Evolutionary conservation across 2,329 filamentous ascomycete genomes (phyloP), one percentile per base, ranked within the genome.

Genomic region (Aspergillus transmontanensis): DNA sequence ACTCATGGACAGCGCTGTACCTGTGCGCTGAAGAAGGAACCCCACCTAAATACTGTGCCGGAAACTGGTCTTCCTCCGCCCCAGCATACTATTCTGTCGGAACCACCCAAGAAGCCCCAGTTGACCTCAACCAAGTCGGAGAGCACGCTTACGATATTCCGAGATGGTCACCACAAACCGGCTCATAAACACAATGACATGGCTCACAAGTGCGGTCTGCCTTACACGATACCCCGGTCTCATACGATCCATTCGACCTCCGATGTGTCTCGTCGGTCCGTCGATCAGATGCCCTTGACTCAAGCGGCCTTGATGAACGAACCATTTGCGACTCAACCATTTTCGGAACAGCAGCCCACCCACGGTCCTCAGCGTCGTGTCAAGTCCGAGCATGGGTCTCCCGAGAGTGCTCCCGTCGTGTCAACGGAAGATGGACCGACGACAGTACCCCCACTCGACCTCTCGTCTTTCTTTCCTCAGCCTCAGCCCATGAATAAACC

Each of bases 81-180:
- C 57, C 71, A 76, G 73, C 70, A 78, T 68, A 63, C 77, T 71
- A 66, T 74, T 71, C 75, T 78, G 36, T 78, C 80, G 62, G 82
- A 86, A 64, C 74, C 77, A 41, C 75, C 79, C 34, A 78, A 77
- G 64, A 88, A 87, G 73, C 86, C 86, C 14, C 82, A 83, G 69
- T 79, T 88, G 56, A 84, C 83, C 48, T 81, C 83, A 54, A 83
- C 84, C 62, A 86, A 85, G 68, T 88, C 86, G 28, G 87, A 89
- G 58, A 84, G 82, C 62, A 84, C 83, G 34, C 76, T 89, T 69
- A 88, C 85, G 21, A 80, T 87, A 62, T 88, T 88, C 72, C 81
- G 85, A 26, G 88, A 89, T 71, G 87, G 87, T 63, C 86, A 89
- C 69, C 86, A 89, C 77, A 88, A 88, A 77, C 87, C 87, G 12